Percentiles rank a stretch among this genome's conserved stretches.
Conservation (phyloP, 2,329 filamentous ascomycete species). For the Claviceps sp. region DNA sequence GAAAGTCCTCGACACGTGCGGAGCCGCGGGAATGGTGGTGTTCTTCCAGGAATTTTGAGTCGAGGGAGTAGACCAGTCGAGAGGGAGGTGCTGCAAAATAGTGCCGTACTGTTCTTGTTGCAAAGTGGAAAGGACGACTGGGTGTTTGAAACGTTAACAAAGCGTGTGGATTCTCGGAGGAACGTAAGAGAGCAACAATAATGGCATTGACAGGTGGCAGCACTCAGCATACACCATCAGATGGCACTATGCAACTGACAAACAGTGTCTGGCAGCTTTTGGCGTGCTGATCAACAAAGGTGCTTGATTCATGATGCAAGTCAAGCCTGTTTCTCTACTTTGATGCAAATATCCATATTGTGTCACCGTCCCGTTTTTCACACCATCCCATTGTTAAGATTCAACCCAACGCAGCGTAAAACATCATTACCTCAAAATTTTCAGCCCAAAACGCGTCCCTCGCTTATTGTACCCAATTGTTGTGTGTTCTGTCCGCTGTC, state of each 20-base stretch:
- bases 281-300: background rate
- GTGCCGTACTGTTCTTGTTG: no score
- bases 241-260: background rate
- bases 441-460: background rate
- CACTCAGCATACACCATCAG: background rate
- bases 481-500: background rate
- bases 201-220: background rate
- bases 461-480: background rate
- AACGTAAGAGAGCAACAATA: background rate
- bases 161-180: no score
- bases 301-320: background rate
- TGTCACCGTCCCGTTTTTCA: background rate
- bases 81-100: no score
- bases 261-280: background rate
- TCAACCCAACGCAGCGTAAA: background rate
- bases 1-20: background rate
- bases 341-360: background rate
- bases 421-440: background rate
- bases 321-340: background rate
- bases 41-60: background rate
- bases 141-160: background rate
- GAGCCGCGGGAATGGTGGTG: background rate
- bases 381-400: background rate
- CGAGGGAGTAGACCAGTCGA: background rate
- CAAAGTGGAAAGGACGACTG: background rate